phyloP scores from a whole-genome alignment of 495 filamentous ascomycete species.

The Penicillium cosmopolitanum region DNA sequence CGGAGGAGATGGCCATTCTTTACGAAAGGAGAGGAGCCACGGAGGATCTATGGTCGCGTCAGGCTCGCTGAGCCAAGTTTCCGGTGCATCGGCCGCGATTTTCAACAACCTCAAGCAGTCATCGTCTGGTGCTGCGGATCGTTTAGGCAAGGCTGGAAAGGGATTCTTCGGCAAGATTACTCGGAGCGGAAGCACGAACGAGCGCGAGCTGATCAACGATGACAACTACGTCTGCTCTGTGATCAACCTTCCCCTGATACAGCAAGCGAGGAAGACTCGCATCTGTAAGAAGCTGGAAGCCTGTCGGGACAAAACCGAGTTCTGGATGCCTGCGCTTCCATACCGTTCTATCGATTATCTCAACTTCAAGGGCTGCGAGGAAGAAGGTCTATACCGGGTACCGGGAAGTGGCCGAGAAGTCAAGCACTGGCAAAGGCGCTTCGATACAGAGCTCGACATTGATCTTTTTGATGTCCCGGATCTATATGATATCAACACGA shows the following conservation, averaged over 20 bases:
- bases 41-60: conserved; percentile 56
- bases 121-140: conserved; percentile 71
- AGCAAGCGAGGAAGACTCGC: conserved; percentile 82
- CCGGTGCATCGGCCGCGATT: conserved; percentile 64
- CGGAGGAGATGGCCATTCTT: conserved; percentile 37
- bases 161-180: conserved; percentile 76
- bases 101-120: conserved; percentile 74
- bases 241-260: conserved; percentile 77
- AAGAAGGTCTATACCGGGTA: conserved; percentile 87
- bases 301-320: conserved; percentile 90
- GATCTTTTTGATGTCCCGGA: conserved; percentile 81
- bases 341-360: conserved; percentile 93
- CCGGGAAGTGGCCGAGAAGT: conserved; percentile 82
- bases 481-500: conserved; percentile 91
- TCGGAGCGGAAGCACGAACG: conserved; percentile 70
- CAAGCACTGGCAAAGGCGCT: conserved; percentile 84
- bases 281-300: conserved; percentile 84
- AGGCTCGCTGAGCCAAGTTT: conserved; percentile 62
- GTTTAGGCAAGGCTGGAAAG: conserved; percentile 73
- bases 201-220: conserved; percentile 70
- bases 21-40: conserved; percentile 52
- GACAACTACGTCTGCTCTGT: conserved; percentile 76
- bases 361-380: conserved; percentile 86
- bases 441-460: conserved; percentile 86
- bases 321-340: conserved; percentile 94